Evolutionary conservation across 495 filamentous ascomycete species (phyloP).

Genomic region (Penicillium waksmanii): DNA sequence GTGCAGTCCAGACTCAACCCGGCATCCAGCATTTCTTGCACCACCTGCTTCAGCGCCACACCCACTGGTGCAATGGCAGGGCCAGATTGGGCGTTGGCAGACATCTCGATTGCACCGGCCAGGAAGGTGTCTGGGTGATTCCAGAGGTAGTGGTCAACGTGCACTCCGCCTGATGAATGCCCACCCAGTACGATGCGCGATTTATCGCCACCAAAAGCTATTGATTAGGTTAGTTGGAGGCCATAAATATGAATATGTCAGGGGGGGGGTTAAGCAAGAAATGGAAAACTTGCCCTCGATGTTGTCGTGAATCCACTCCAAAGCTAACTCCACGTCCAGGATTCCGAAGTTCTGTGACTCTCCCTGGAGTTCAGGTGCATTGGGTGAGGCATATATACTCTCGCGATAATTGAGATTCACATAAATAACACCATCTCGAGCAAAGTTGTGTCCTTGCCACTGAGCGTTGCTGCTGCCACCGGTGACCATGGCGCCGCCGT

Average conservation of each 20-base stretch:
- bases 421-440: conserved; percentile 20
- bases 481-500: conserved; percentile 31
- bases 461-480: conserved; percentile 34
- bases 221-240: conserved; percentile 1
- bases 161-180: conserved; percentile 31
- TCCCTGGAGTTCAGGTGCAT: conserved; percentile 30
- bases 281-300: conserved; percentile 22
- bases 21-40: conserved; percentile 24
- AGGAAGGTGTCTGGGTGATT: conserved; percentile 32
- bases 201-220: conserved; percentile 32
- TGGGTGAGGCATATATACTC: conserved; percentile 26
- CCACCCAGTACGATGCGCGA: conserved; percentile 31
- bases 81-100: conserved; percentile 31
- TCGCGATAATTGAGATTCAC: conserved; percentile 36
- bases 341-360: conserved; percentile 36
- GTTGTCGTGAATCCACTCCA: conserved; percentile 32
- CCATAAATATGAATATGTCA: neutral
- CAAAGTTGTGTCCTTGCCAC: conserved; percentile 26
- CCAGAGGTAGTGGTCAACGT: conserved; percentile 36
- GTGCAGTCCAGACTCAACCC: conserved; percentile 26
- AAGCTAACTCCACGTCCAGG: conserved; percentile 29
- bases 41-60: conserved; percentile 26
- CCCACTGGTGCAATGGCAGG: conserved; percentile 24
- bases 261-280: neutral
- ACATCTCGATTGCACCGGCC: conserved; percentile 34